Conservation (phyloP, 768 basidiomycete genomes). For the Tricholoma hemisulphureum region DNA sequence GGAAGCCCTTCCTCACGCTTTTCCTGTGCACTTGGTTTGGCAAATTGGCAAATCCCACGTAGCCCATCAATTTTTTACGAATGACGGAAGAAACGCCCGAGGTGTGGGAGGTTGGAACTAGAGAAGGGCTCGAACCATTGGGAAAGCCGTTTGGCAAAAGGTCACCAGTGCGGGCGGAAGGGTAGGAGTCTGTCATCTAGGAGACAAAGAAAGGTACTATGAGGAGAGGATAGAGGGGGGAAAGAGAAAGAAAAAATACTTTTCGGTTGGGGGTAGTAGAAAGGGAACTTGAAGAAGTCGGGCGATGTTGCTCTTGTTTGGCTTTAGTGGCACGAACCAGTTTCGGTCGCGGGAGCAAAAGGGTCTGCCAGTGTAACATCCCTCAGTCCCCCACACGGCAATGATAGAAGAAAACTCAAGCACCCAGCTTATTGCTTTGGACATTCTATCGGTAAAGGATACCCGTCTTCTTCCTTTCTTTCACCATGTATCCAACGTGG, state of each 20-base stretch:
- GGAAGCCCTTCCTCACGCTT: conserved; percentile 97
- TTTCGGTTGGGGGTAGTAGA: conserved; percentile 52
- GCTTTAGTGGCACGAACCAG: conserved; percentile 40
- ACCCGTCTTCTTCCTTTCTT: neutral
- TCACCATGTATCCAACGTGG: conserved; percentile 9
- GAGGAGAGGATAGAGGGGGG: conserved; percentile 28
- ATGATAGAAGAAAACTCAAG: conserved; percentile 9
- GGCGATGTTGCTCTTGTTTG: conserved; percentile 50
- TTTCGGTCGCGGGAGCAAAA: conserved; percentile 53
- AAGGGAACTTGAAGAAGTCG: conserved; percentile 54
- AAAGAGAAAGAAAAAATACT: conserved; percentile 40
- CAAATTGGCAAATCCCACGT: conserved; percentile 95
- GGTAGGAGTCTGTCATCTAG: conserved; percentile 76
- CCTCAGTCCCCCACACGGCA: conserved; percentile 7
- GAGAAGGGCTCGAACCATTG: conserved; percentile 65
- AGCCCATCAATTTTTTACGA: conserved; percentile 93
- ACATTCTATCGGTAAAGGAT: neutral
- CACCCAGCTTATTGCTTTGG: conserved; percentile 25
- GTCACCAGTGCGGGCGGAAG: conserved; percentile 66
- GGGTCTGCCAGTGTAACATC: conserved; percentile 24
- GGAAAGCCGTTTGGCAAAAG: conserved; percentile 55
- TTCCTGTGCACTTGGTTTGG: conserved; percentile 99
- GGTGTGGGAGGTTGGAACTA: conserved; percentile 39
- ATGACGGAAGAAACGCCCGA: conserved; percentile 46
- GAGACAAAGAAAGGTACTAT: conserved; percentile 23